These are phyloP conservation scores for Allium sativum DNA, from an alignment of 106 monocot species.

Conservation along the genomic window DNA sequence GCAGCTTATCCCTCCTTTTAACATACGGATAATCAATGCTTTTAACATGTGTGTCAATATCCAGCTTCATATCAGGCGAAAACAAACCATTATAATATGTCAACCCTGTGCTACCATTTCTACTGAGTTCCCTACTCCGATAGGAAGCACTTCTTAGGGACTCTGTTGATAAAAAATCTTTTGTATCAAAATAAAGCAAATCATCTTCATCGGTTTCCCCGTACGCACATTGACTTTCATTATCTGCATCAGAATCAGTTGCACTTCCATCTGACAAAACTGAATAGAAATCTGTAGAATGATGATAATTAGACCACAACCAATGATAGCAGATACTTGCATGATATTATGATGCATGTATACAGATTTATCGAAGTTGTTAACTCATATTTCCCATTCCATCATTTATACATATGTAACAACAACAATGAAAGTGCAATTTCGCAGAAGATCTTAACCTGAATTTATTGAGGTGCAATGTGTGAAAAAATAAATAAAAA, in stretches of 20 bases:
- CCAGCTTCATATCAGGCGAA: constrained; percentile 14
- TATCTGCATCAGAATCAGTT: constrained; percentile 84
- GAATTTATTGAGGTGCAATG: too few species aligned
- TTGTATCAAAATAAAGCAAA: constrained; percentile 74
- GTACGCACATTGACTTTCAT: constrained; percentile 82
- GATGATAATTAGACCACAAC: not conserved
- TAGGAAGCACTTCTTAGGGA: constrained; percentile 78
- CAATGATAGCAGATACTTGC: not conserved
- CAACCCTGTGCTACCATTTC: constrained; percentile 28
- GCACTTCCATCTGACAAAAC: constrained; percentile 80
- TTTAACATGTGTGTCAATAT: constrained; percentile 20
- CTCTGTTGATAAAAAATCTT: constrained; percentile 75
- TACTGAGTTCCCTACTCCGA: constrained; percentile 47
- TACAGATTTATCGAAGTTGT: not conserved
- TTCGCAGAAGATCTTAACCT: too few species aligned
- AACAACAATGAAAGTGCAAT: too few species aligned
- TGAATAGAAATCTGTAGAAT: constrained; percentile 84
- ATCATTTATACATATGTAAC: too few species aligned
- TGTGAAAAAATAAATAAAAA: too few species aligned
- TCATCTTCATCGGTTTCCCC: constrained; percentile 88
- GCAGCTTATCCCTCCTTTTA: constrained; percentile 65
- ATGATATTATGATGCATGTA: not conserved
- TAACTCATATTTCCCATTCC: not conserved
- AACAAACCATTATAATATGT: constrained; percentile 12
- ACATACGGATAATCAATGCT: constrained; percentile 54